Conservation (phyloP, 306 rosid species). For the Corylus americana region DNA sequence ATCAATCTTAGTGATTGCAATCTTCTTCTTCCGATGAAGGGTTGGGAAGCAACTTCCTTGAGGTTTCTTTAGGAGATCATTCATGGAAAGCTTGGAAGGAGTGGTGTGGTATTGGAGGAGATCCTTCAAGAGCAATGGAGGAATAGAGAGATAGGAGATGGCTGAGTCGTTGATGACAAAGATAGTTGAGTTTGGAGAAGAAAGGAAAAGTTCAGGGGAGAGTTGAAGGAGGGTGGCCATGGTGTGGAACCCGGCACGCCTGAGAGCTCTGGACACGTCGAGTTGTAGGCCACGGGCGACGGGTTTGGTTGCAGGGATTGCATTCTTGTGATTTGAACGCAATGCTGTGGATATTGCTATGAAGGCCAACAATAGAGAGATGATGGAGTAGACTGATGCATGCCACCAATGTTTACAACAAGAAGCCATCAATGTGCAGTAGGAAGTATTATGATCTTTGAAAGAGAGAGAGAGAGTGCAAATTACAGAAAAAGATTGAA, state of each 20-base stretch:
- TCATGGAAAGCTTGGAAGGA: slow-evolving; percentile 35
- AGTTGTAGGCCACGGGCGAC: slow-evolving; percentile 31
- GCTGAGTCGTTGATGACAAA: slow-evolving; percentile 48
- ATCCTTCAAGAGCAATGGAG: slow-evolving; percentile 55
- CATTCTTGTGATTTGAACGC: slow-evolving; percentile 33
- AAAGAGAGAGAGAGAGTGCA: background rate
- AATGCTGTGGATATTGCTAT: slow-evolving; percentile 50
- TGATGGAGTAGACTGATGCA: slow-evolving; percentile 37
- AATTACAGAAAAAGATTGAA: too few species aligned
- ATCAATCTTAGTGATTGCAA: slow-evolving; percentile 42
- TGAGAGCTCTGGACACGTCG: slow-evolving; percentile 54
- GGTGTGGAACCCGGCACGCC: slow-evolving; percentile 50
- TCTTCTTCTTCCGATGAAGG: slow-evolving; percentile 38
- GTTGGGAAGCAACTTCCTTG: slow-evolving; percentile 51
- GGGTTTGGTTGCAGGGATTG: slow-evolving; percentile 27
- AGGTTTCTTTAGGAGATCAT: slow-evolving; percentile 31
- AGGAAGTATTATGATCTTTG: background rate
- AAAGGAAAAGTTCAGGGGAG: slow-evolving; percentile 59
- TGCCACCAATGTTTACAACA: slow-evolving; percentile 49
- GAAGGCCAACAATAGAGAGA: slow-evolving; percentile 46
- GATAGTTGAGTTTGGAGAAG: slow-evolving; percentile 42
- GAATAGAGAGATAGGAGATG: slow-evolving; percentile 44
- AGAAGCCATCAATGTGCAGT: slow-evolving; percentile 47
- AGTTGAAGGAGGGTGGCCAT: slow-evolving; percentile 59
- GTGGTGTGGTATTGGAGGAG: slow-evolving; percentile 57